Evolutionary conservation across 306 rosid genomes (phyloP).

Genomic region (Calophaca sinica): DNA sequence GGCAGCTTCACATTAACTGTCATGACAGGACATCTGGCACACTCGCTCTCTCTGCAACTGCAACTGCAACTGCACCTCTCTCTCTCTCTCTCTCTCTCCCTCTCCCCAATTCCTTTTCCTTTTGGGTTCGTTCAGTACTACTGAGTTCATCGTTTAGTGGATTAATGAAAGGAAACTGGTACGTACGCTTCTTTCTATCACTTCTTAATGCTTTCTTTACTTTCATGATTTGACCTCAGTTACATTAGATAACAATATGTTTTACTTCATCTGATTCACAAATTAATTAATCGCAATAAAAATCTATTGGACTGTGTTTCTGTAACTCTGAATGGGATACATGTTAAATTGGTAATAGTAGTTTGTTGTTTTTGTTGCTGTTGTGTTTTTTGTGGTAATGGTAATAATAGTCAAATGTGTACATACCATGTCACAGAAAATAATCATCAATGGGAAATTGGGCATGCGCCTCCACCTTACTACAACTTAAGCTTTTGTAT

Average conservation of each 20-base stretch:
- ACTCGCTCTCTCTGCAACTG: constrained; percentile 9
- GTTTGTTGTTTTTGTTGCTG: no score
- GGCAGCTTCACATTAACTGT: constrained; percentile 49
- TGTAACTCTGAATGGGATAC: background rate
- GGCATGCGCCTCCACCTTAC: background rate
- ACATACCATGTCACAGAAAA: background rate
- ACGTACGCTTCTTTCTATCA: background rate
- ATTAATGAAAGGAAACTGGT: background rate
- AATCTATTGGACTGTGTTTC: background rate
- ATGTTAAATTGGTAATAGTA: no score
- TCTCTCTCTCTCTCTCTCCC: constrained; percentile 17
- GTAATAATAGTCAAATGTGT: background rate
- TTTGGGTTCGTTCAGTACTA: background rate
- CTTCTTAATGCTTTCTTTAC: background rate
- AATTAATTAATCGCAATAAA: no score
- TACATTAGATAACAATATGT: background rate
- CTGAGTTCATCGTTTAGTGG: no score
- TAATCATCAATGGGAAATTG: background rate
- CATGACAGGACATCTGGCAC: constrained; percentile 42
- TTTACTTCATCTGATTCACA: constrained; percentile 24
- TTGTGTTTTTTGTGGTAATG: constrained; percentile 2
- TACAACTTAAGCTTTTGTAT: constrained; percentile 21
- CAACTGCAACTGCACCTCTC: constrained; percentile 20
- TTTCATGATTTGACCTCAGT: background rate
- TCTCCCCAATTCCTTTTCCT: background rate